These are phyloP conservation scores for Jamesozyma rosinii DNA, from an alignment of 805 yeast genomes.

Conservation along the genomic window DNA sequence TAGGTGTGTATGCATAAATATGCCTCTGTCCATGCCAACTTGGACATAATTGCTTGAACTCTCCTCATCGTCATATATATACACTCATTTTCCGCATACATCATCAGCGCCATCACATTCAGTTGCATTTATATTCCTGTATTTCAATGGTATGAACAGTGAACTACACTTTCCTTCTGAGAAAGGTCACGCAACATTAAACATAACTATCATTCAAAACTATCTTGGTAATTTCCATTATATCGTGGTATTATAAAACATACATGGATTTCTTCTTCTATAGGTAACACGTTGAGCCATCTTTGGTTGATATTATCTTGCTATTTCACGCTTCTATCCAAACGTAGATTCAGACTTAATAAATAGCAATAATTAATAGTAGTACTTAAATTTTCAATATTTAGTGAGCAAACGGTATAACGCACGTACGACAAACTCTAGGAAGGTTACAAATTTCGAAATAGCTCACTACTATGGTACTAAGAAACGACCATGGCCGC, in stretches of 20 bases:
- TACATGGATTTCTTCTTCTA: slow-evolving; percentile 99
- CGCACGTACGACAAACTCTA: slow-evolving; percentile 1
- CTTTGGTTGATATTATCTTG: slow-evolving; percentile 28
- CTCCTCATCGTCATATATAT: no score
- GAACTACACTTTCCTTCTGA: no score
- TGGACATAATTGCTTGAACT: no score
- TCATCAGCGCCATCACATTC: no score
- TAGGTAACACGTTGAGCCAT: slow-evolving; percentile 99
- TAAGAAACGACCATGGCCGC: background rate
- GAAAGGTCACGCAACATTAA: no score
- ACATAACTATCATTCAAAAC: no score
- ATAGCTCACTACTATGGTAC: background rate
- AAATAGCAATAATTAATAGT: background rate
- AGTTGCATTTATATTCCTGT: no score
- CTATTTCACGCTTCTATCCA: slow-evolving; percentile 1
- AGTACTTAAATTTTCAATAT: background rate
- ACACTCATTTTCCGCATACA: no score
- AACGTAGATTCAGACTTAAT: background rate
- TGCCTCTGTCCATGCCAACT: no score
- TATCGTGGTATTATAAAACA: slow-evolving; percentile 34
- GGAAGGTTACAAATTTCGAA: background rate
- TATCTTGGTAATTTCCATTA: no score
- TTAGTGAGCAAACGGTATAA: background rate
- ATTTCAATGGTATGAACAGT: no score
- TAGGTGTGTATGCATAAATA: no score